A percentile compares a stretch with the other conserved stretches of the same genome.
These are phyloP conservation scores for Petrea volubilis DNA, from an alignment of 257 asterid species.

Conservation along the genomic window DNA sequence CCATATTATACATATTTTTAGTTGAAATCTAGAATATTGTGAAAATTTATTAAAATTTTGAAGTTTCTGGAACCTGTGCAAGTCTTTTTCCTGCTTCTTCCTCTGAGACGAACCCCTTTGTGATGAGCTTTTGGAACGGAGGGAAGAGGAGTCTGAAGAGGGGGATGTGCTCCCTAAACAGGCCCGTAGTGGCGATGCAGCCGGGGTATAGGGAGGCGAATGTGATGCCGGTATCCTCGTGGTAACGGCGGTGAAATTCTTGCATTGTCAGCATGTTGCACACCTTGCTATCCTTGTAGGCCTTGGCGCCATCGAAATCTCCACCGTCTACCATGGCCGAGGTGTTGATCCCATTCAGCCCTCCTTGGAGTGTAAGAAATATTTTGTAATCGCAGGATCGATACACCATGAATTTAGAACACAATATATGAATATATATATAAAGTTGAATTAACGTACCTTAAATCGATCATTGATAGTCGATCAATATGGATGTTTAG, in stretches of 20 bases:
- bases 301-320: constrained; percentile 74
- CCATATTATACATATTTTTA: too few species aligned
- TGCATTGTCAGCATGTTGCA: constrained; percentile 87
- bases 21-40: too few species aligned
- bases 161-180: constrained; percentile 71
- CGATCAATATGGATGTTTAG: too few species aligned
- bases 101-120: constrained; percentile 74
- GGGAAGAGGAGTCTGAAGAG: constrained; percentile 70
- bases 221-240: constrained; percentile 69
- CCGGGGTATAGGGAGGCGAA: constrained; percentile 79
- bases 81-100: constrained; percentile 77
- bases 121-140: constrained; percentile 67
- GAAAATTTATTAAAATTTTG: too few species aligned
- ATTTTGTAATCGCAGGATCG: too few species aligned
- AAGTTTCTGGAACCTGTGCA: constrained; percentile 73
- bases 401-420: too few species aligned
- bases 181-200: constrained; percentile 75
- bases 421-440: too few species aligned
- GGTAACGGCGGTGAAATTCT: constrained; percentile 69
- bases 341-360: constrained; percentile 51
- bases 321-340: constrained; percentile 83
- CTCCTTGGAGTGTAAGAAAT: too few species aligned
- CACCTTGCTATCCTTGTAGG: constrained; percentile 80
- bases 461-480: too few species aligned
- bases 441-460: too few species aligned